phyloP scores from a whole-genome alignment of 2,329 filamentous ascomycete species.

The Cryoendolithus antarcticus region DNA sequence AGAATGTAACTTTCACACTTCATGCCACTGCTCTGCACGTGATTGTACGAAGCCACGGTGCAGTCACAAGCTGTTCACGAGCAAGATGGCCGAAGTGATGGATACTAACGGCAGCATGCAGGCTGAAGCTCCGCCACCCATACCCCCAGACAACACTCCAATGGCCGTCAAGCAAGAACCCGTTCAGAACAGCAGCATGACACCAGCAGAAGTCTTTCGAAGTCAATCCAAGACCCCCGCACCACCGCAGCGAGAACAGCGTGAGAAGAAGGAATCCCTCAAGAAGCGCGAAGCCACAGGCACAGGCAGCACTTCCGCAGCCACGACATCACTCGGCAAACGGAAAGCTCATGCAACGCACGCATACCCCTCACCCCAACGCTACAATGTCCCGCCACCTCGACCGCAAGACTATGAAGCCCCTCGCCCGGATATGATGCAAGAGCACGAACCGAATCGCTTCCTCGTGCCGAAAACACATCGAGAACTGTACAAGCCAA shows the following conservation, averaged over 20 bases:
- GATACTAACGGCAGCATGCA: too few species aligned
- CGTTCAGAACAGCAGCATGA: too few species aligned
- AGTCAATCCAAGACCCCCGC: slow-evolving; percentile 18
- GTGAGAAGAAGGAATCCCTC: slow-evolving; percentile 38
- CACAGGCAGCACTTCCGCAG: slow-evolving; percentile 25
- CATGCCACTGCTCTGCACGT: too few species aligned
- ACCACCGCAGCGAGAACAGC: slow-evolving; percentile 35
- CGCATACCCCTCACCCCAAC: slow-evolving; percentile 33
- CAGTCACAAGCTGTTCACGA: too few species aligned
- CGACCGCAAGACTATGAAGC: slow-evolving; percentile 36
- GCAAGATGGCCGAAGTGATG: too few species aligned
- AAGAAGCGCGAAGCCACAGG: slow-evolving; percentile 38
- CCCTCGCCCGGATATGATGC: slow-evolving; percentile 37
- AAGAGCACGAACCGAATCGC: slow-evolving; percentile 34
- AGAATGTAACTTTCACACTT: too few species aligned
- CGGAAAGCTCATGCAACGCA: slow-evolving; percentile 24
- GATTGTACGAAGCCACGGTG: too few species aligned
- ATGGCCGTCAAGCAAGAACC: too few species aligned
- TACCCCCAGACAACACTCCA: too few species aligned
- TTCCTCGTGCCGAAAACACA: slow-evolving; percentile 30
- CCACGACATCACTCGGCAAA: slow-evolving; percentile 18
- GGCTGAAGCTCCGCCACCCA: too few species aligned
- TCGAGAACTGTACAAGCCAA: slow-evolving; percentile 34
- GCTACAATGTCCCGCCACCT: slow-evolving; percentile 38
- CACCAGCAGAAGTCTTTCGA: too few species aligned